Evolutionary conservation across 176 grass and related monocot species (phyloP).

Genomic region (Carex pumila): DNA sequence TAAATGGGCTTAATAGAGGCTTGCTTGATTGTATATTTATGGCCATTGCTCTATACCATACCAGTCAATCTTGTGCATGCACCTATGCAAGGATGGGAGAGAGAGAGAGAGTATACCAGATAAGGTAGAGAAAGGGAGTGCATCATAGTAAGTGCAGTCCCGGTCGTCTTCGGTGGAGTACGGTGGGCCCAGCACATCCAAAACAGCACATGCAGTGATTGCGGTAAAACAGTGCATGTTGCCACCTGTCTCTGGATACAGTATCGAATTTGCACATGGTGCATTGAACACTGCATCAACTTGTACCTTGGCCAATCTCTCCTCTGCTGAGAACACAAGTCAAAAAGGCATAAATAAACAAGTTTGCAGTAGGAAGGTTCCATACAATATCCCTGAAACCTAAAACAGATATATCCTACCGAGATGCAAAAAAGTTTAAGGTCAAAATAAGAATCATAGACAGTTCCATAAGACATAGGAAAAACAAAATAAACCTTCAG

Average conservation of each 20-base stretch:
- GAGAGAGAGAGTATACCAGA: slow-evolving; percentile 29
- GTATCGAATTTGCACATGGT: slow-evolving; percentile 32
- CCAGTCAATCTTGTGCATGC: background rate
- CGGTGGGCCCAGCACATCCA: slow-evolving; percentile 66
- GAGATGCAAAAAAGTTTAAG: background rate
- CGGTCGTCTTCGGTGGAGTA: slow-evolving; percentile 32
- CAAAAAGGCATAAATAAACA: background rate
- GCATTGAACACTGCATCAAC: slow-evolving; percentile 27
- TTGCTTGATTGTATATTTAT: background rate
- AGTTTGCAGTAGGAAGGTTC: background rate
- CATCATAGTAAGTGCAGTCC: slow-evolving; percentile 54
- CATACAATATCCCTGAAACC: background rate
- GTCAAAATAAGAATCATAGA: background rate
- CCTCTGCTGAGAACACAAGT: slow-evolving; percentile 6
- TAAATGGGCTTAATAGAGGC: background rate
- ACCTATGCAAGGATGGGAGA: background rate
- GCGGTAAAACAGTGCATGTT: slow-evolving; percentile 65
- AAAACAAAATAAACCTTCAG: background rate
- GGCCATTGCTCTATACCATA: background rate
- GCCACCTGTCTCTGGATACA: slow-evolving; percentile 60
- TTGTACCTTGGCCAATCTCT: slow-evolving; percentile 47
- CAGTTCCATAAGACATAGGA: background rate
- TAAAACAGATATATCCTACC: background rate
- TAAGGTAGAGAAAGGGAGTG: slow-evolving; percentile 2
- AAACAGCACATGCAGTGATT: slow-evolving; percentile 32